These are phyloP conservation scores for Ascochyta koolunga DNA, from an alignment of 2,329 filamentous ascomycete genomes.

Conservation along the genomic window DNA sequence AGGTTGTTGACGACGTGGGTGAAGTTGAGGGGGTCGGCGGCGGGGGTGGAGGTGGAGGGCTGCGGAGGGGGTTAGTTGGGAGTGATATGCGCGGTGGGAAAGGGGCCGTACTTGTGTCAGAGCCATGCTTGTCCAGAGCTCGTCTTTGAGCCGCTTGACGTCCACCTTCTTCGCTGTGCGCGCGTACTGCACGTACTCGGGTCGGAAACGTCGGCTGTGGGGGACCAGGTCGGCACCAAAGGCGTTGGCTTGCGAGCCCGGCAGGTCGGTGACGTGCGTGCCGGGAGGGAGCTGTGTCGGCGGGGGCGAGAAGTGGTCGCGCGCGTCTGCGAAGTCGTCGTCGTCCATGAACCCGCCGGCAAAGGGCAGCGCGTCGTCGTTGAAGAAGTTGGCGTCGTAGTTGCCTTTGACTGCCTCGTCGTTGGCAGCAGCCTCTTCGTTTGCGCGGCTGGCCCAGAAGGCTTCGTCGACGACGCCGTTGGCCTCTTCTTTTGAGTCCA, in stretches of 20 bases:
- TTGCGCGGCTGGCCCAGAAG: slow-evolving; percentile 77
- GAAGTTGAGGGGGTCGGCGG: slow-evolving; percentile 71
- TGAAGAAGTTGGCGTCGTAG: slow-evolving; percentile 98
- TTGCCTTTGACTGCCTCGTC: slow-evolving; percentile 71
- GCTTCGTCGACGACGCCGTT: slow-evolving; percentile 89
- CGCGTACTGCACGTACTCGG: slow-evolving; percentile 71
- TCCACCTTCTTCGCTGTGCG: slow-evolving; percentile 71
- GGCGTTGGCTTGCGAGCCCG: slow-evolving; percentile 59
- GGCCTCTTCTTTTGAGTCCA: slow-evolving; percentile 51
- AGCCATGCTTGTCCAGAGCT: slow-evolving; percentile 69
- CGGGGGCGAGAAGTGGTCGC: slow-evolving; percentile 77
- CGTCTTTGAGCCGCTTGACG: slow-evolving; percentile 67
- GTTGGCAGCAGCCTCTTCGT: slow-evolving; percentile 41
- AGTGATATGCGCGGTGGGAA: not conserved
- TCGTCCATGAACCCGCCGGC: slow-evolving; percentile 68
- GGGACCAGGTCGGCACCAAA: slow-evolving; percentile 69
- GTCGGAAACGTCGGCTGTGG: slow-evolving; percentile 64
- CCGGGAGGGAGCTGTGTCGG: slow-evolving; percentile 56
- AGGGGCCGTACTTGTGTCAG: slow-evolving; percentile 49
- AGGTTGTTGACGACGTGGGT: slow-evolving; percentile 90
- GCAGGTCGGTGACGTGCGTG: slow-evolving; percentile 53
- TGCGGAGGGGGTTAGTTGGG: slow-evolving; percentile 17
- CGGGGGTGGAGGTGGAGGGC: slow-evolving; percentile 22
- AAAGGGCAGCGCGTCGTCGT: slow-evolving; percentile 79
- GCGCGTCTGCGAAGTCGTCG: slow-evolving; percentile 75